Evolutionary conservation across 352 stramenopile species (phyloP), one percentile per base, ranked within the genome.

Genomic region (Pythium chondricola): DNA sequence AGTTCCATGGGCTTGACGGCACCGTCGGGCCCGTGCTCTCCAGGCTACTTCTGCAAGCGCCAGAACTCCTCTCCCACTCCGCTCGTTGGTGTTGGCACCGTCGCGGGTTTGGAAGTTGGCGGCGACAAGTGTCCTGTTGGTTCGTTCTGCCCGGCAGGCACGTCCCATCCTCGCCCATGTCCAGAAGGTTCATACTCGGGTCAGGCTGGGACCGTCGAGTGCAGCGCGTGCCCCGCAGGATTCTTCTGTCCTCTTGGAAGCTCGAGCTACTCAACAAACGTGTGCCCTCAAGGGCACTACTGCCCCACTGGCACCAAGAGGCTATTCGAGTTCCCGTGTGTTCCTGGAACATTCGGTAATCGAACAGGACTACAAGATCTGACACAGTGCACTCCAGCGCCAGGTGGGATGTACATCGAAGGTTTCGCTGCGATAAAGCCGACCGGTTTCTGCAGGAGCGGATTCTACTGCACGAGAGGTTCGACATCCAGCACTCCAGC

Each of bases 231-330:
- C 48, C 33, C 53, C 14, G 32, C 64, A 25, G 68, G 68, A 4
- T 71, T 48, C 26, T 67, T 69, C 20, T 74, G 67, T 25, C 47
- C 61, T 0, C 39, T 84, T 14, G 74, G 69, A 30, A 72, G 56
- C 36, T 37, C 40, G 3, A 29, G 53, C 16, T 92, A 86, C 57
- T 35, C 47, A 16, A 33, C 20, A n/a, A 75, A 79, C 11, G 43
- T 53, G 2, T 97, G 88, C 57, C 81, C 88, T 0, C 55, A 63
- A 29, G 87, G 88, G 0, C 74, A 94, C 47, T 97, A 89, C 46
- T 97, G 88, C 30, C 82, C 78, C 0, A 50, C 71, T 8, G 70
- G 73, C 22, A 95, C 88, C 0, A 54, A 70, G 38, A 43, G 61
- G 20, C 52, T 65, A 18, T 40, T 56, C 4, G 56, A 93, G 29